Conservation (phyloP, 495 filamentous ascomycete species). For the Penicillium silybi region DNA sequence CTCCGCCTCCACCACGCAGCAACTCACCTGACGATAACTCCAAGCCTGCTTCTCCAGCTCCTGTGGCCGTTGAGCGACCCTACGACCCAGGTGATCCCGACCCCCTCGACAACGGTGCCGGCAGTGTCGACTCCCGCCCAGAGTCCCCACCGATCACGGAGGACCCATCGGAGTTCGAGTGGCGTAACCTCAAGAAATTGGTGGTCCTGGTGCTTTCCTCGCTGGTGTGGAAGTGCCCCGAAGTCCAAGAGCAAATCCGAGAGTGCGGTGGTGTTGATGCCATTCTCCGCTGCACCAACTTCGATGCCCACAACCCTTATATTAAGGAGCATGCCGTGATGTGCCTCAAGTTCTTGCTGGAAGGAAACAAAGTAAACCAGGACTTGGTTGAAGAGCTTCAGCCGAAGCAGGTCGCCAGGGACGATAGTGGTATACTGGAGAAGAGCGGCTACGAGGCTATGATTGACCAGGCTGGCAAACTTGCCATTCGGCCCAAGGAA, state of each 20-base stretch:
- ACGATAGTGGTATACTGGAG: constrained; percentile 46
- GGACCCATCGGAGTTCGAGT: constrained; percentile 83
- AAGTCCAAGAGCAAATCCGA: constrained; percentile 82
- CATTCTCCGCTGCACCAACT: constrained; percentile 80
- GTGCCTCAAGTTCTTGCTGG: constrained; percentile 82
- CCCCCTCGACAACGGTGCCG: constrained; percentile 35
- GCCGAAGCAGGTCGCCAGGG: constrained; percentile 46
- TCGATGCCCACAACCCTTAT: constrained; percentile 84
- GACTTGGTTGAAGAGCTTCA: constrained; percentile 66
- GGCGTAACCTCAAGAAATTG: constrained; percentile 89
- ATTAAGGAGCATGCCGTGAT: constrained; percentile 89
- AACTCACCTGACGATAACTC: constrained; percentile 29
- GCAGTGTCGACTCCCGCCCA: constrained; percentile 44
- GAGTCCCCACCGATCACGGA: constrained; percentile 65
- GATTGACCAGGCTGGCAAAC: constrained; percentile 50
- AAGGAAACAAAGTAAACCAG: constrained; percentile 77
- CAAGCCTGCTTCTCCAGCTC: constrained; percentile 28
- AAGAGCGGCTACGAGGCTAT: constrained; percentile 51
- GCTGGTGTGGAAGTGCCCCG: constrained; percentile 72
- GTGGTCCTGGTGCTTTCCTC: constrained; percentile 83
- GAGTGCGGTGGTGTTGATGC: constrained; percentile 75
- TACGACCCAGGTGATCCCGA: constrained; percentile 51
- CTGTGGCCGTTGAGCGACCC: constrained; percentile 54
- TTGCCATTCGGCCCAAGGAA: constrained; percentile 37
- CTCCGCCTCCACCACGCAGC: constrained; percentile 24